These are phyloP conservation scores for Penicillium fuscoglaucum DNA, from an alignment of 2,329 filamentous ascomycete species.

Conservation along the genomic window DNA sequence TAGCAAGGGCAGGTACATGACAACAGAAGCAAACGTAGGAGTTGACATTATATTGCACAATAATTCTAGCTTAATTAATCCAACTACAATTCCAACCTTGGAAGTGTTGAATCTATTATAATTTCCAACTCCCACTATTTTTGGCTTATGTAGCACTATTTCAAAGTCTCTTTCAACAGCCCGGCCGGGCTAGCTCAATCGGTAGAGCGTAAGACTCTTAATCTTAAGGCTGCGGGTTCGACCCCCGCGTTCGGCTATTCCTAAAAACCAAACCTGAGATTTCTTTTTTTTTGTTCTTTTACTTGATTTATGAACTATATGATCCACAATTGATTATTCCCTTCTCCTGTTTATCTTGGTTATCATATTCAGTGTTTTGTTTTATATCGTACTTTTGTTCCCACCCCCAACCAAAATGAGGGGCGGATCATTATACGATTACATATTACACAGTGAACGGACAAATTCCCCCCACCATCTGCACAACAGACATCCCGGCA, in stretches of 20 bases:
- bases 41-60: neutral
- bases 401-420: neutral
- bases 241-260: slow-evolving; percentile 45
- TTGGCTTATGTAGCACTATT: neutral
- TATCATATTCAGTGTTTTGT: neutral
- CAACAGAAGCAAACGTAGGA: neutral
- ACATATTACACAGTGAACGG: neutral
- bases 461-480: slow-evolving; percentile 5
- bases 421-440: neutral
- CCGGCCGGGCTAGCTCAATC: slow-evolving; percentile 51
- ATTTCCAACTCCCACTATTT: too few relatives aligned
- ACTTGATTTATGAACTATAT: slow-evolving; percentile 14
- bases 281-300: slow-evolving; percentile 13
- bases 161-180: neutral
- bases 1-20: neutral
- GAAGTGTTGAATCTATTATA: too few relatives aligned
- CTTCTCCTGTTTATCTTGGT: neutral
- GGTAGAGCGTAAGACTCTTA: slow-evolving; percentile 39
- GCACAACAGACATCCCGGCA: slow-evolving; percentile 10
- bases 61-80: neutral
- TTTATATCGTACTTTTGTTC: neutral
- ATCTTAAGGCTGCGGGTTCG: slow-evolving; percentile 44
- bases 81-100: neutral
- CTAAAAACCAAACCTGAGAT: slow-evolving; percentile 20
- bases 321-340: neutral